Base-by-base conservation (phyloP, 805 yeast species). In the Ogataea nitratoaversa region DNA sequence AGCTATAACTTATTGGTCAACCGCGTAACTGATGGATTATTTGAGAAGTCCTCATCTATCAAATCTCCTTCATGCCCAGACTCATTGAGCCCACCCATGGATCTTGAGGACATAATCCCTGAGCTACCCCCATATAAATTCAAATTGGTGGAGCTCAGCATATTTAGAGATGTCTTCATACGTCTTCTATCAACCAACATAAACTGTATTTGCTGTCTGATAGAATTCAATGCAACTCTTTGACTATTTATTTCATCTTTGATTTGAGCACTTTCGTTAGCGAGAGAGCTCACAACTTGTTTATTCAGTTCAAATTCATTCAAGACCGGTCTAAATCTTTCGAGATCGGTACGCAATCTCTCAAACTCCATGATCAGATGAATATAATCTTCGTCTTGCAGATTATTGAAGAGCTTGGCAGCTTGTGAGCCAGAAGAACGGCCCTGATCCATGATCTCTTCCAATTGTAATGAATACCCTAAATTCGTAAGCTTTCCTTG, bases 161-260 rank as follows among this genome's bases (percentile, higher is more conserved):
- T 43, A 11, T 42, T 20, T 33, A 41, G n/a, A 2, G 50, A 41
- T 4, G 43, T 33, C 25, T 46, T 47, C 30, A 46, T 45, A 27
- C 71, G 50, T 32, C 71, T 62, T 42, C 74, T 62, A 17, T 68
- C 66, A 42, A 72, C 63, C 38, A 72, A 42, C 46, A 74, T 57
- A 44, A 69, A 74, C 45, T 74, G 79, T 25, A 75, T 55, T 47
- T 75, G 80, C 44, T 74, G 76, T 27, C 79, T 52, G 16, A 75
- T 47, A 37, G 74, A 70, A 45, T 66, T 68, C 33, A 75, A 55
- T 25, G 68, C 57, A 39, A 69, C 53, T 37, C 76, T 50, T 43
- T 74, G 79, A 37, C 62, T 54, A 42, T 63, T 70, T 46, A 75
- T 44, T 40, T 75, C 79, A 30, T 74, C 79, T 40, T 67, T 63